Evolutionary conservation across 2,329 filamentous ascomycete genomes (phyloP).

Genomic region (Cladophialophora psammophila): DNA sequence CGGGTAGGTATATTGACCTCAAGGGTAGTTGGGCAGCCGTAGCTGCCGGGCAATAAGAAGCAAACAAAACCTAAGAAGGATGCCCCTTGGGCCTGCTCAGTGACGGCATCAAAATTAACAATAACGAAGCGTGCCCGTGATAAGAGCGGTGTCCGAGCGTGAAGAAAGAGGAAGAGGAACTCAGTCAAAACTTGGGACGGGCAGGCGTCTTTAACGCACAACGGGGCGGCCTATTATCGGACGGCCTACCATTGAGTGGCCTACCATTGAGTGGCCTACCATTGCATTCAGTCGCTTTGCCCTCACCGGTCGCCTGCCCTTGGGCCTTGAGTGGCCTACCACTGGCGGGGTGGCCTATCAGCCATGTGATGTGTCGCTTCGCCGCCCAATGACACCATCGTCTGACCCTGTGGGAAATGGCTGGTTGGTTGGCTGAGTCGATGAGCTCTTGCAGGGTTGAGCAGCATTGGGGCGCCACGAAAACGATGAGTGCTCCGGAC

Average conservation of each 20-base stretch:
- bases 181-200: neutral
- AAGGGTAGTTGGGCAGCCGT: neutral
- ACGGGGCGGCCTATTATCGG: neutral
- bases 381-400: too few relatives aligned
- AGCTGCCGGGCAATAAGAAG: neutral
- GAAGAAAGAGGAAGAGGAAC: neutral
- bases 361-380: neutral
- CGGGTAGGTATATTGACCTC: conserved; percentile 1
- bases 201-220: neutral
- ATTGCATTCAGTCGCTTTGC: neutral
- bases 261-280: conserved; percentile 3
- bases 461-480: too few relatives aligned
- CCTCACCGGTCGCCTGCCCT: neutral
- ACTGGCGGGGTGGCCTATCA: neutral
- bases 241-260: conserved; percentile 3
- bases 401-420: too few relatives aligned
- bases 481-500: too few relatives aligned
- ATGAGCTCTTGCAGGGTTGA: too few relatives aligned
- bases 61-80: too few relatives aligned
- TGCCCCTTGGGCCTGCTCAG: too few relatives aligned
- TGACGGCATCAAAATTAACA: too few relatives aligned
- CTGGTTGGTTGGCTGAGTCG: too few relatives aligned
- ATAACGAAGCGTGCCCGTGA: neutral
- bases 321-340: too few relatives aligned
- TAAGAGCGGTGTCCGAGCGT: neutral